phyloP scores from a whole-genome alignment of 805 yeast genomes.

The Kodamaea kaohsiungensis region DNA sequence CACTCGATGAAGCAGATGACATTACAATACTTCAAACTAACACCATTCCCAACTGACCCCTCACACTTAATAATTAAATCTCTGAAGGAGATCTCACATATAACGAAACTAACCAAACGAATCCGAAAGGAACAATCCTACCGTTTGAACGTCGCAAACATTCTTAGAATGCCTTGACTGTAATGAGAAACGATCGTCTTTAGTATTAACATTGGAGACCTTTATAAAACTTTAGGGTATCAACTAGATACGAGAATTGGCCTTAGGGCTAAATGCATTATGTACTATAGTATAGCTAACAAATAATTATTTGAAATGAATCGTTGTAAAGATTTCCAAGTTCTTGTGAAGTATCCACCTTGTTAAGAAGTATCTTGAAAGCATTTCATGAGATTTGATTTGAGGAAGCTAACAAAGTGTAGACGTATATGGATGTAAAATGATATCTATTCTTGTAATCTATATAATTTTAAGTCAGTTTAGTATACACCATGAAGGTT shows the following conservation, averaged over 20 bases:
- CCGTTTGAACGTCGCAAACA: neutral
- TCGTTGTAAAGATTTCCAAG: too few relatives aligned
- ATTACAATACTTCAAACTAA: too few relatives aligned
- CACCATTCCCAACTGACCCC: too few relatives aligned
- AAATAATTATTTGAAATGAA: neutral
- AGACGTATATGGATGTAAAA: too few relatives aligned
- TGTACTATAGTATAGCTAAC: neutral
- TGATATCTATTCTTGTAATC: too few relatives aligned
- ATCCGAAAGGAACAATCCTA: neutral
- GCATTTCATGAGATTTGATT: too few relatives aligned
- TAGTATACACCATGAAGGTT: too few relatives aligned
- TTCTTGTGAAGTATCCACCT: too few relatives aligned
- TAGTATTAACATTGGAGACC: neutral
- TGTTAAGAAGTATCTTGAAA: too few relatives aligned
- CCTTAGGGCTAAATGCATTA: neutral
- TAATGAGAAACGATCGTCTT: neutral
- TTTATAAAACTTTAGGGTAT: neutral
- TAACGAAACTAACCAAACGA: neutral
- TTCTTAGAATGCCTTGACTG: neutral
- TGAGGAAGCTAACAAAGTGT: too few relatives aligned
- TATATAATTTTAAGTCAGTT: too few relatives aligned
- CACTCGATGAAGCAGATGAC: too few relatives aligned
- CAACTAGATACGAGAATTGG: neutral
- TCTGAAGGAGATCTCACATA: neutral
- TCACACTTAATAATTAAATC: neutral